Evolutionary conservation across 2,329 filamentous ascomycete species (phyloP).

Genomic region (Colletotrichum simmondsii): DNA sequence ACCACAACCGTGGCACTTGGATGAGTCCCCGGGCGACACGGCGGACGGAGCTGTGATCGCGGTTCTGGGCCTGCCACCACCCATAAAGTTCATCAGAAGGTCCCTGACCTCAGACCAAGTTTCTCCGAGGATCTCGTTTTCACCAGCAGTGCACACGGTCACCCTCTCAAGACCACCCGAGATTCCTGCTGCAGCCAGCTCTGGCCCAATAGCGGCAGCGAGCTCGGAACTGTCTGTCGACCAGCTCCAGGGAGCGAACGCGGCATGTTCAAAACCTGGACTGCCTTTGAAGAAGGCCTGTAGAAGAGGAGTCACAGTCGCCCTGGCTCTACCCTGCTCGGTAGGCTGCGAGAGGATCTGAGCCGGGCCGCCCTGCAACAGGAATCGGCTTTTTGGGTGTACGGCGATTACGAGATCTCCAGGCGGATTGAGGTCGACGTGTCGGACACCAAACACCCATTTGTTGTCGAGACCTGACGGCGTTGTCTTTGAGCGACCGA

Average conservation of each 20-base stretch:
- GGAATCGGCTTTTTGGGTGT: not conserved
- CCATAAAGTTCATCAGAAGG: not conserved
- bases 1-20: constrained; percentile 6
- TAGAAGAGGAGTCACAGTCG: not conserved
- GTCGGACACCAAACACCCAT: constrained; percentile 1
- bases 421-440: not conserved
- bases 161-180: not conserved
- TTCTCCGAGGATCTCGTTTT: not conserved
- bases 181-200: not conserved
- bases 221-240: not conserved
- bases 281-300: not conserved
- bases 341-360: not conserved
- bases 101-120: not conserved
- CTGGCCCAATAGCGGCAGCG: not conserved
- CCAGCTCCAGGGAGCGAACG: constrained; percentile 4
- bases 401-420: not conserved
- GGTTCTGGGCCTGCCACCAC: not conserved
- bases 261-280: too few species aligned
- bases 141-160: not conserved
- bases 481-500: not conserved
- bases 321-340: not conserved
- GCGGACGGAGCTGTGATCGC: too few species aligned
- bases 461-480: not conserved
- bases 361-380: not conserved
- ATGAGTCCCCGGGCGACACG: not conserved